Evolutionary conservation across 2,329 filamentous ascomycete genomes (phyloP), one percentile per base, ranked within the genome.

Genomic region (Cyphellophora europaea): DNA sequence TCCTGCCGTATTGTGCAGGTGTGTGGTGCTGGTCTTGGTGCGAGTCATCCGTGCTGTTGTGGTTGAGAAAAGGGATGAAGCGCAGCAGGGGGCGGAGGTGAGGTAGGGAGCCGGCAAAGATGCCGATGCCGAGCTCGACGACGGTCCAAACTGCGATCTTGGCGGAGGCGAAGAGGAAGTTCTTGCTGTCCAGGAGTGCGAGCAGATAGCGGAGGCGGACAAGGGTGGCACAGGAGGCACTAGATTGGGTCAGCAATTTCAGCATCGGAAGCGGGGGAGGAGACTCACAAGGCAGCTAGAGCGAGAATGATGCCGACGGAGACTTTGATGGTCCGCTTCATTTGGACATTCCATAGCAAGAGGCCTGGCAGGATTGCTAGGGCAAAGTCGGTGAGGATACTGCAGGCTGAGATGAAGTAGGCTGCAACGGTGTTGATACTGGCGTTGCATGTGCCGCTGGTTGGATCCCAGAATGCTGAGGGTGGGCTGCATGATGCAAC

Each of bases 121-220:
- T 67, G 12, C 67, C 67, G 12, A 63, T 65, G 6, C 63, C 67
- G 19, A 65, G 63, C 41, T 69, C 67, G 15, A 67, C 56, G 19
- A 67, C 57, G 3, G 64, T 65, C 63, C 64, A 69, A 33, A 65
- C 53, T 0, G 58, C 59, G 21, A 66, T 63, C 30, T 59, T 56
- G 21, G 59, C 59, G 6, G 60, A 56, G 35, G 52, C 49, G 47
- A 51, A 62, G 48, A 65, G 56, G 43, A 58, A 65, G 33, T 65
- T 58, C 8, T 44, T 38, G 4, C 56, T 53, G 27, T 65, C 48
- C n/a, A 46, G 51, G 37, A 65, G 61, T 10, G 58, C 52, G 21
- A 58, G 56, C 15, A 64, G 56, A 41, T 58, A 67, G 11, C 59
- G 56, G 11, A 65, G 60, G n/a, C 63, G 59, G 34, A 66, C 48